These are phyloP conservation scores for Beauveria sp. DNA, from an alignment of 2,329 filamentous ascomycete species.

Conservation along the genomic window DNA sequence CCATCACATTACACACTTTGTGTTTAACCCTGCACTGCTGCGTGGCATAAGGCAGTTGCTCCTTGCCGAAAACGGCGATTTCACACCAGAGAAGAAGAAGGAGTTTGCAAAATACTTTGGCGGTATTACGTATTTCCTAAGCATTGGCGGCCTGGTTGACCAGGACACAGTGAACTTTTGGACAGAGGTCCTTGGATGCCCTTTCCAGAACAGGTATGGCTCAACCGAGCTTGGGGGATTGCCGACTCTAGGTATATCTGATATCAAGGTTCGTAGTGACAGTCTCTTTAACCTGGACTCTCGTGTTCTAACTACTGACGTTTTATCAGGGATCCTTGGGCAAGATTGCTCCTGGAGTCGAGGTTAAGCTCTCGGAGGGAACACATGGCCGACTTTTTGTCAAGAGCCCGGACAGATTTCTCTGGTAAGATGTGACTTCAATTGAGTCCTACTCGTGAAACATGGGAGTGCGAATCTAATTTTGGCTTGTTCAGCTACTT, in stretches of 20 bases:
- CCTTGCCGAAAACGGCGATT: background rate
- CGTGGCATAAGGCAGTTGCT: conserved; percentile 14
- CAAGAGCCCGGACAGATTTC: conserved; percentile 12
- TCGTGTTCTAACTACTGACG: background rate
- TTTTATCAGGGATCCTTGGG: conserved; percentile 1
- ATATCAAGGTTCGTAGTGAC: background rate
- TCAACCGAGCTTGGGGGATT: conserved; percentile 9
- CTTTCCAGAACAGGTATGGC: conserved; percentile 14
- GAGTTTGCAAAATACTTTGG: background rate
- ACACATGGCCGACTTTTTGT: conserved; percentile 17
- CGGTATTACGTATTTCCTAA: background rate
- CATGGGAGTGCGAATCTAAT: background rate
- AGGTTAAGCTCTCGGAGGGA: conserved; percentile 14
- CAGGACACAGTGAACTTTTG: conserved; percentile 13
- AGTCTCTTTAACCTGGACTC: background rate
- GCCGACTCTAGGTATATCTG: background rate
- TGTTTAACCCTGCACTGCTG: conserved; percentile 13
- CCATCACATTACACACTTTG: conserved; percentile 10
- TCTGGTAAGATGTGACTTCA: background rate
- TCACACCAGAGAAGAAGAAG: conserved; percentile 7
- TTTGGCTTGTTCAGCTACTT: background rate
- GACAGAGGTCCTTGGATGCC: conserved; percentile 10
- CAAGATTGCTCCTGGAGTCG: conserved; percentile 3
- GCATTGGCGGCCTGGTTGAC: conserved; percentile 1
- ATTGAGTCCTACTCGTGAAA: background rate